Evolutionary conservation across 805 yeast species (phyloP).

Genomic region (Brettanomyces nanus): DNA sequence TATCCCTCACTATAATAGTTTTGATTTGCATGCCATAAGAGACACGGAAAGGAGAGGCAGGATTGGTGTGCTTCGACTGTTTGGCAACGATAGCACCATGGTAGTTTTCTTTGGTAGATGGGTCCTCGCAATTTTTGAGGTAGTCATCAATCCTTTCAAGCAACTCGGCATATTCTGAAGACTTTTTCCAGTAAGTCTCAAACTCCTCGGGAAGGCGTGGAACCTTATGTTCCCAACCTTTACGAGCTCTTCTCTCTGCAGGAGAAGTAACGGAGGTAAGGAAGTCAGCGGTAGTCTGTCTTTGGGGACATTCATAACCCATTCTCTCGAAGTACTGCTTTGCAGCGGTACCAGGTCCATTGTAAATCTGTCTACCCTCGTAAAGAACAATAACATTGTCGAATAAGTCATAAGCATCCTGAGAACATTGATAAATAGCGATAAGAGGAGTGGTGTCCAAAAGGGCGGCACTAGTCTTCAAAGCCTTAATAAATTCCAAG

Average conservation of each 20-base stretch:
- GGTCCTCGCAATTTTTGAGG: conserved; percentile 6
- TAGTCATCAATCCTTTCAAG: conserved; percentile 29
- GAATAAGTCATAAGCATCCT: conserved; percentile 35
- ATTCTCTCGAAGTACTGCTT: conserved; percentile 31
- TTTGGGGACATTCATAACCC: conserved; percentile 39
- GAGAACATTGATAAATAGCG: conserved; percentile 42
- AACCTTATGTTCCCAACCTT: conserved; percentile 31
- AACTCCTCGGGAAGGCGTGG: conserved; percentile 36
- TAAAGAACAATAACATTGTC: conserved; percentile 34
- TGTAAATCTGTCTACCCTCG: conserved; percentile 37
- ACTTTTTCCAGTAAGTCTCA: conserved; percentile 29
- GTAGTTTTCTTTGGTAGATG: conserved; percentile 7
- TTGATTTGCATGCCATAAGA: conserved; percentile 45
- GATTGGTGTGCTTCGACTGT: conserved; percentile 40
- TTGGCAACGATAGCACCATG: conserved; percentile 28
- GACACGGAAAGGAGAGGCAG: conserved; percentile 45
- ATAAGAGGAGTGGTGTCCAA: conserved; percentile 41
- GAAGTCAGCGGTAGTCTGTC: conserved; percentile 41
- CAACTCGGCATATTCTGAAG: conserved; percentile 26
- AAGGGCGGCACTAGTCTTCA: conserved; percentile 47
- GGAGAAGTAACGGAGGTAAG: conserved; percentile 31
- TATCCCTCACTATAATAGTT: conserved; percentile 37
- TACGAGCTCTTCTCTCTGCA: conserved; percentile 23
- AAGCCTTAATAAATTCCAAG: conserved; percentile 49
- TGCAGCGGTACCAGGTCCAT: conserved; percentile 30